Evolutionary conservation across 306 rosid species (phyloP), one percentile per base, ranked within the genome.

Genomic region (Erythrophleum fordii): DNA sequence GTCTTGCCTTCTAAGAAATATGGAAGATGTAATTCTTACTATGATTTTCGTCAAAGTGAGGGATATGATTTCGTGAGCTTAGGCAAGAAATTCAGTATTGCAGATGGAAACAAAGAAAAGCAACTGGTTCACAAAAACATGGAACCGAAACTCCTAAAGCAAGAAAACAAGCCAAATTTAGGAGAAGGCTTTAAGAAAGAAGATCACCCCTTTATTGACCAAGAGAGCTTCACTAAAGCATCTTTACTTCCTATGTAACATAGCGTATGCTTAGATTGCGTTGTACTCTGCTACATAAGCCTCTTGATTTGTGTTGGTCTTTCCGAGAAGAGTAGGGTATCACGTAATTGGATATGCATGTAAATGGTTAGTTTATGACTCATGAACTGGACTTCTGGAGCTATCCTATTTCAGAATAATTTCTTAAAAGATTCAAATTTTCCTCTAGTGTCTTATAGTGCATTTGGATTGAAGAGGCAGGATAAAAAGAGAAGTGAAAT

Each of bases 171-270:
- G 37, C 74, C 87, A 8, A 58, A 20, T 4, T 46, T 34, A 4
- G 76, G 58, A 56, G 80, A 82, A 68, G 76, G 10, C 74, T 73
- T 25, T 20, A 17, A 9, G 26, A 60, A 6, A 35, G 78, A 64
- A 22, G 84, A 80, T 76, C 92, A 91, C 69, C 91, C 89, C 4
- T 90, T 93, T 85, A 75, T 73, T 73, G 79, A 87, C 9, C 35
- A 65, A 52, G 89, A 80, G 76, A 65, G 64, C 46, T 87, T 56
- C 34, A 42, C 77, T 35, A 66, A 53, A 72, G 65, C 73, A 75
- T 78, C 92, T 26, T 79, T 91, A 18, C 89, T 90, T 78, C 76
- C 88, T 41, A 26, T 61, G 56, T 51, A 60, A 66, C 16, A 28
- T 59, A 48, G 1, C 13, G 20, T 20, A 20, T 16, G 56, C 56